Evolutionary conservation across 2,329 filamentous ascomycete genomes (phyloP).

Genomic region (Hymenoscyphus scutula): DNA sequence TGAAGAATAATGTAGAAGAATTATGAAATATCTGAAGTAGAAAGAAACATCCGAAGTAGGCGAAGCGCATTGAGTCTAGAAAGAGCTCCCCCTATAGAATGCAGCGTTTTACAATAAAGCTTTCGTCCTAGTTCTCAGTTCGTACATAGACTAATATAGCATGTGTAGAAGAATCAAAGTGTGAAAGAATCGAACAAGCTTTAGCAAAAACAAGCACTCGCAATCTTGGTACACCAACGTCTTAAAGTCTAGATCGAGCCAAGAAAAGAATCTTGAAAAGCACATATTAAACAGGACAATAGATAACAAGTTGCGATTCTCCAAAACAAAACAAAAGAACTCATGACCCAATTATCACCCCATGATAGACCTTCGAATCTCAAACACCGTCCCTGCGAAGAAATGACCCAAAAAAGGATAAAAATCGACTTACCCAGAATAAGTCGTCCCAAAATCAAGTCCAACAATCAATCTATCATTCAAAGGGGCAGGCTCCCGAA

Average conservation of each 20-base stretch:
- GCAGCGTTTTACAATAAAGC: background rate
- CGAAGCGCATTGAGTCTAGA: background rate
- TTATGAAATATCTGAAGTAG: background rate
- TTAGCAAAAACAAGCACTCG: background rate
- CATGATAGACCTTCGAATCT: background rate
- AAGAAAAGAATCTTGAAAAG: background rate
- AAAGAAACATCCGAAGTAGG: background rate
- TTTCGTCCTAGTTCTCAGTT: background rate
- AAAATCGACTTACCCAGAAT: slow-evolving; percentile 61
- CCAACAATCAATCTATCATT: slow-evolving; percentile 71
- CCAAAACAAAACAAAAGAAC: background rate
- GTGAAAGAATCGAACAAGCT: background rate
- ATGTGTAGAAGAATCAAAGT: background rate
- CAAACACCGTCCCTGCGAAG: background rate
- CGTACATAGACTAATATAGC: background rate
- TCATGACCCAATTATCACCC: background rate
- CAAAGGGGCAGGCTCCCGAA: slow-evolving; percentile 50
- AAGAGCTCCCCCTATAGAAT: background rate
- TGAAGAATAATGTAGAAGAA: background rate
- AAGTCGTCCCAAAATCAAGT: slow-evolving; percentile 83
- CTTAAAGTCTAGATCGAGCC: background rate
- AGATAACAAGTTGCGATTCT: background rate
- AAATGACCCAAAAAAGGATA: background rate
- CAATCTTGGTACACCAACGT: background rate
- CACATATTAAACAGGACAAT: background rate